phyloP scores from a whole-genome alignment of 2,329 filamentous ascomycete species.

The Penicillium sp. region DNA sequence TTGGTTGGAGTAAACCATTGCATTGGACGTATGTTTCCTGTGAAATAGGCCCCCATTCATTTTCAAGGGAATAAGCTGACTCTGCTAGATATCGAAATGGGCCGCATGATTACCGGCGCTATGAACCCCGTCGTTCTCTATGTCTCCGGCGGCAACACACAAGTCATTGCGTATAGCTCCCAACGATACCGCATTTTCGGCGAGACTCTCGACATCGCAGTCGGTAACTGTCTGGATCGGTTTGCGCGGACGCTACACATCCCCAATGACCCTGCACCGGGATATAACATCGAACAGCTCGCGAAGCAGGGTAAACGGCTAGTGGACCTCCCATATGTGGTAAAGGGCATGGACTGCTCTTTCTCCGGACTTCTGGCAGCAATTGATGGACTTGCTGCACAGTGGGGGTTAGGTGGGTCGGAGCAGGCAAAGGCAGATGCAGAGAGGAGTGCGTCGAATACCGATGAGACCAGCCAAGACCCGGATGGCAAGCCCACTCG shows the following conservation, averaged over 20 bases:
- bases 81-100: conserved; percentile 83
- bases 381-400: conserved; percentile 70
- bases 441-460: conserved; percentile 9
- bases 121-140: conserved; percentile 91
- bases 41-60: not conserved
- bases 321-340: conserved; percentile 86
- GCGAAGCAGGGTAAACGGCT: conserved; percentile 68
- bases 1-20: conserved; percentile 96
- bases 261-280: conserved; percentile 90
- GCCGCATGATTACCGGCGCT: conserved; percentile 82
- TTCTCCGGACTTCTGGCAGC: conserved; percentile 87
- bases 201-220: conserved; percentile 93
- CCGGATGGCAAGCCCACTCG: conserved; percentile 54
- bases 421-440: conserved; percentile 50
- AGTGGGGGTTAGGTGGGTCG: conserved; percentile 34
- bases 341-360: conserved; percentile 98
- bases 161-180: conserved; percentile 94
- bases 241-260: conserved; percentile 89
- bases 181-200: conserved; percentile 96
- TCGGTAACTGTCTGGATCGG: conserved; percentile 93
- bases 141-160: conserved; percentile 91
- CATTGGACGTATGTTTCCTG: conserved; percentile 61
- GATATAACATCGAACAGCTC: conserved; percentile 96
- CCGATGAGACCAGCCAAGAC: conserved; percentile 26
- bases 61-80: not conserved